Conservation (phyloP, 2,329 filamentous ascomycete genomes). For the Aspergillus hortae region DNA sequence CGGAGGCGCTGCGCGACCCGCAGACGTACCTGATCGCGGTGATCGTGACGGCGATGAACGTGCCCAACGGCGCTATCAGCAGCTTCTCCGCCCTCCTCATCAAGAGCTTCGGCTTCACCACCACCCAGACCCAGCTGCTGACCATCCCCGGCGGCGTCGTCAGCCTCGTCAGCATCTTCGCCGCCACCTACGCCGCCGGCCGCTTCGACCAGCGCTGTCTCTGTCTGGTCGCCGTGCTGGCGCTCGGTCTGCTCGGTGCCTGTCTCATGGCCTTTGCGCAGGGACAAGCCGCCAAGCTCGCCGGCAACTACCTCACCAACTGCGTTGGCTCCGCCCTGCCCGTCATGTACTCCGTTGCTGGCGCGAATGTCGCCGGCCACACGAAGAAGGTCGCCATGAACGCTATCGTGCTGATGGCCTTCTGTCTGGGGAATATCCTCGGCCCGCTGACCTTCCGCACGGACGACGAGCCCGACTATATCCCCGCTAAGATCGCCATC, state of each 20-base stretch:
- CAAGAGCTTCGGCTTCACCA: constrained; percentile 42
- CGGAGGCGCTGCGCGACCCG: constrained; percentile 44
- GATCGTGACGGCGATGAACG: constrained; percentile 31
- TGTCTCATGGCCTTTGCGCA: constrained; percentile 38
- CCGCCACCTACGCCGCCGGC: constrained; percentile 34
- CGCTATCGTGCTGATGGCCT: constrained; percentile 43
- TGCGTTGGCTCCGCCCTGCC: constrained; percentile 38
- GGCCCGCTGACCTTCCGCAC: constrained; percentile 45
- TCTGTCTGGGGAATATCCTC: constrained; percentile 44
- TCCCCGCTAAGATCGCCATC: constrained; percentile 39
- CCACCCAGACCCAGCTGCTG: constrained; percentile 42
- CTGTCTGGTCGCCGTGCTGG: constrained; percentile 35
- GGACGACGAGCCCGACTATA: constrained; percentile 41
- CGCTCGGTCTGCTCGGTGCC: constrained; percentile 42
- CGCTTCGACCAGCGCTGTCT: constrained; percentile 39
- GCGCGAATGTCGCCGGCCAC: constrained; percentile 46
- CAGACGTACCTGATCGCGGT: constrained; percentile 43
- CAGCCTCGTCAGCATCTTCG: constrained; percentile 36
- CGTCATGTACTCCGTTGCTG: constrained; percentile 39
- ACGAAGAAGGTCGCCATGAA: constrained; percentile 51
- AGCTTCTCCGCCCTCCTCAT: constrained; percentile 43
- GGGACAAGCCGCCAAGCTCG: constrained; percentile 37
- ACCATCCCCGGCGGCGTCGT: constrained; percentile 42
- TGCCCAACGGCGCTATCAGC: constrained; percentile 42
- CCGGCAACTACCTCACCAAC: constrained; percentile 43